These are phyloP conservation scores for Trametes coccinea DNA, from an alignment of 768 basidiomycete species.

Conservation along the genomic window DNA sequence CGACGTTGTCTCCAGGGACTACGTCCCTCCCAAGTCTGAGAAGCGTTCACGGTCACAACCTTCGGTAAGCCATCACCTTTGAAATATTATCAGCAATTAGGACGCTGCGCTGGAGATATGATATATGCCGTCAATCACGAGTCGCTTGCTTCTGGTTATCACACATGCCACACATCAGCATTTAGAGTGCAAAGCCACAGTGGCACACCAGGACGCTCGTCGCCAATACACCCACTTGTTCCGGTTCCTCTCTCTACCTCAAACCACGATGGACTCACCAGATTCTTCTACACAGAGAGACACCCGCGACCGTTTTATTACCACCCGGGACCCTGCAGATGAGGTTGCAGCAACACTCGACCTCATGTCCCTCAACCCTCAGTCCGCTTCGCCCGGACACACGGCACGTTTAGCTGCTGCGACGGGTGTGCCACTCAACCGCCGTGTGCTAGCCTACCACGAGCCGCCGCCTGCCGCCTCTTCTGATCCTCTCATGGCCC, in stretches of 20 bases:
- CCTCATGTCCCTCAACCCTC: constrained; percentile 57
- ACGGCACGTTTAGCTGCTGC: constrained; percentile 77
- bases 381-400: constrained; percentile 69
- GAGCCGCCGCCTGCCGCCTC: constrained; percentile 81
- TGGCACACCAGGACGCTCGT: neutral
- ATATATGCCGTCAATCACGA: neutral
- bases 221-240: neutral
- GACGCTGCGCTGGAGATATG: neutral
- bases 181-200: neutral
- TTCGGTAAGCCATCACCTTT: constrained; percentile 38
- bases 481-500: constrained; percentile 70
- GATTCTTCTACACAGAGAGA: constrained; percentile 42
- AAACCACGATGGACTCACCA: constrained; percentile 12
- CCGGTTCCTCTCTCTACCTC: neutral
- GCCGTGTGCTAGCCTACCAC: constrained; percentile 86
- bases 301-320: constrained; percentile 72
- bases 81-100: no score
- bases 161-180: constrained; percentile 3
- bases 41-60: constrained; percentile 78
- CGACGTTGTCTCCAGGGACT: constrained; percentile 76
- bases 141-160: neutral
- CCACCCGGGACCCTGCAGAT: constrained; percentile 51
- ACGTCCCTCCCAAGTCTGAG: constrained; percentile 65
- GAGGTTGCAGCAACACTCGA: constrained; percentile 68
- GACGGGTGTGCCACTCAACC: constrained; percentile 72